A percentile compares a stretch with the other conserved stretches of the same genome.
Evolutionary conservation across 768 basidiomycete genomes (phyloP).

Genomic region (Trametes cubensis): DNA sequence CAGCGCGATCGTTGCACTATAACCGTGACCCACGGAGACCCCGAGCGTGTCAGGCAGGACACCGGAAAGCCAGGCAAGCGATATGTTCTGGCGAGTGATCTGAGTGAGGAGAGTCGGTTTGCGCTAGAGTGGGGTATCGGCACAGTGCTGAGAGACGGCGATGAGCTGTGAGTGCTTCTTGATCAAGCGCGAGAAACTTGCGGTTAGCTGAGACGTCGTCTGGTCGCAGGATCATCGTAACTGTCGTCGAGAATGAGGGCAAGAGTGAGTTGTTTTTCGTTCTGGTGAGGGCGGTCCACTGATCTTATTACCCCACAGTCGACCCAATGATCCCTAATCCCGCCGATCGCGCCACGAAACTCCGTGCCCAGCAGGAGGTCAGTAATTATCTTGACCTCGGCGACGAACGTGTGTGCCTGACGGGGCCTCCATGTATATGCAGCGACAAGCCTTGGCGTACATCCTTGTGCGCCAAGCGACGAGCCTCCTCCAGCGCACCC

Average conservation of each 20-base stretch:
- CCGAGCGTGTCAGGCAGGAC: constrained; percentile 51
- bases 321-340: constrained; percentile 71
- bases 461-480: constrained; percentile 90
- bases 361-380: constrained; percentile 92
- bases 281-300: constrained; percentile 2
- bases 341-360: constrained; percentile 74
- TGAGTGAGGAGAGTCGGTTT: constrained; percentile 92
- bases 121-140: constrained; percentile 99
- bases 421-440: background rate
- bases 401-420: constrained; percentile 17
- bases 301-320: constrained; percentile 41
- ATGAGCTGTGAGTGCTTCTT: constrained; percentile 63
- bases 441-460: constrained; percentile 89
- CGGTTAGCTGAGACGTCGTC: background rate
- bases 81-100: constrained; percentile 92
- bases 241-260: constrained; percentile 88
- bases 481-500: constrained; percentile 86
- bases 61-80: constrained; percentile 57
- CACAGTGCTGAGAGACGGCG: constrained; percentile 92
- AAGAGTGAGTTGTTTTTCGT: constrained; percentile 59
- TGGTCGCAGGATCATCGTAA: constrained; percentile 68
- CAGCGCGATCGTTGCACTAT: constrained; percentile 93
- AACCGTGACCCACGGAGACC: constrained; percentile 83
- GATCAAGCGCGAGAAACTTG: background rate
- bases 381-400: constrained; percentile 21